Evolutionary conservation across 192 early-diverging fungal species (phyloP).

Genomic region (Coemansia sp.): DNA sequence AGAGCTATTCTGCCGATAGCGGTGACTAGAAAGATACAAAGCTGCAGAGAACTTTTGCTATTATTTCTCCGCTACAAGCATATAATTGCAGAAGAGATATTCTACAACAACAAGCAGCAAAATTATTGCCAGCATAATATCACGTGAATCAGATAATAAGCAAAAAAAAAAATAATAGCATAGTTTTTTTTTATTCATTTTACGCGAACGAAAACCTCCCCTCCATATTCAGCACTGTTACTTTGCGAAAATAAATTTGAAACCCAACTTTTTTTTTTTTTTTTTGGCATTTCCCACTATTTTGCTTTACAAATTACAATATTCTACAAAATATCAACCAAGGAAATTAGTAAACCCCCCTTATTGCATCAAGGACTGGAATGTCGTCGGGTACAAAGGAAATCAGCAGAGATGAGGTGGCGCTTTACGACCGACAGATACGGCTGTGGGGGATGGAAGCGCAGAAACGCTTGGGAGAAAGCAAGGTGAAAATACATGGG

Average conservation of each 20-base stretch:
- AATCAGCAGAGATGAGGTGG: constrained; percentile 75
- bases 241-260: too few species aligned
- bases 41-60: not conserved
- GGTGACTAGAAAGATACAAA: too few species aligned
- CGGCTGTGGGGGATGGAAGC: constrained; percentile 95
- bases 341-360: too few species aligned
- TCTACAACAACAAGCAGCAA: not conserved
- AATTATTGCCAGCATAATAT: not conserved
- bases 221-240: too few species aligned
- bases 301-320: too few species aligned
- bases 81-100: too few species aligned
- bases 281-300: not conserved
- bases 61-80: too few species aligned
- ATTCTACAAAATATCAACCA: too few species aligned
- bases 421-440: constrained; percentile 96
- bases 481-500: constrained; percentile 72
- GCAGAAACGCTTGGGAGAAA: constrained; percentile 78
- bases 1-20: too few species aligned
- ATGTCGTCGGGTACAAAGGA: not conserved
- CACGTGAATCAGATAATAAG: not conserved
- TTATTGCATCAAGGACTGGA: not conserved
- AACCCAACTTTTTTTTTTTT: too few species aligned
- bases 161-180: not conserved
- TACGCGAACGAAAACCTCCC: too few species aligned
- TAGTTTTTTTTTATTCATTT: too few species aligned